phyloP scores from a whole-genome alignment of 371 early-diverging fungal genomes.

The Apophysomyces variabilis region DNA sequence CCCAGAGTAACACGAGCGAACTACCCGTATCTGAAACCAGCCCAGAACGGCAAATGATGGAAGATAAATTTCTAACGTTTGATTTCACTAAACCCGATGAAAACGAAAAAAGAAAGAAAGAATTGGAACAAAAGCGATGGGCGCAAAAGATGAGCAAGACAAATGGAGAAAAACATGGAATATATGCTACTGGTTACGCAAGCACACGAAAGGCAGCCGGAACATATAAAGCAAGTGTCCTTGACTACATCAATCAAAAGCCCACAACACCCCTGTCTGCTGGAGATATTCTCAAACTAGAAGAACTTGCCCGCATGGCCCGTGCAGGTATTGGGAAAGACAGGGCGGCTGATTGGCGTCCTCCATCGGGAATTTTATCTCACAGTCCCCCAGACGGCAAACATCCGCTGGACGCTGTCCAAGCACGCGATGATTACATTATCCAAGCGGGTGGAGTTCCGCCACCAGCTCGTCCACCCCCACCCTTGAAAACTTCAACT shows the following conservation, averaged over 20 bases:
- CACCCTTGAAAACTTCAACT: constrained; percentile 12
- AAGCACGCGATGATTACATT: constrained; percentile 38
- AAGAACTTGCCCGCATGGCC: constrained; percentile 47
- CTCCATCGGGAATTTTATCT: constrained; percentile 47
- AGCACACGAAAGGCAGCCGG: constrained; percentile 30
- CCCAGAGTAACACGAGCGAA: constrained; percentile 27
- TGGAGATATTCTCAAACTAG: constrained; percentile 48
- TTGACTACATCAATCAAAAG: constrained; percentile 47
- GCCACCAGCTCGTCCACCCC: constrained; percentile 37
- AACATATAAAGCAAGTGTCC: constrained; percentile 43
- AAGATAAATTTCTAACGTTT: constrained; percentile 64
- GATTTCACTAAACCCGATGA: constrained; percentile 64
- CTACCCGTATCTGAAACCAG: constrained; percentile 17
- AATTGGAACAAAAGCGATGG: constrained; percentile 35
- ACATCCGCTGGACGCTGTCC: constrained; percentile 26
- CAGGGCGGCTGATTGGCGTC: constrained; percentile 44
- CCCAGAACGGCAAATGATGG: constrained; percentile 60
- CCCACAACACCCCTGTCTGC: constrained; percentile 48
- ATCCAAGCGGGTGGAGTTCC: constrained; percentile 37
- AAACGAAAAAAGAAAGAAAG: constrained; percentile 25
- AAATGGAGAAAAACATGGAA: constrained; percentile 24
- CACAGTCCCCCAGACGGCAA: constrained; percentile 19
- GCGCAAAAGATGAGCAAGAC: constrained; percentile 51
- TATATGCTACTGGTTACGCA: constrained; percentile 1
- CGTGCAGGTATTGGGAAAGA: constrained; percentile 33